Evolutionary conservation across 345 rosid genomes (phyloP), one percentile per base, ranked within the genome.

Genomic region (Gynandropsis gynandra): DNA sequence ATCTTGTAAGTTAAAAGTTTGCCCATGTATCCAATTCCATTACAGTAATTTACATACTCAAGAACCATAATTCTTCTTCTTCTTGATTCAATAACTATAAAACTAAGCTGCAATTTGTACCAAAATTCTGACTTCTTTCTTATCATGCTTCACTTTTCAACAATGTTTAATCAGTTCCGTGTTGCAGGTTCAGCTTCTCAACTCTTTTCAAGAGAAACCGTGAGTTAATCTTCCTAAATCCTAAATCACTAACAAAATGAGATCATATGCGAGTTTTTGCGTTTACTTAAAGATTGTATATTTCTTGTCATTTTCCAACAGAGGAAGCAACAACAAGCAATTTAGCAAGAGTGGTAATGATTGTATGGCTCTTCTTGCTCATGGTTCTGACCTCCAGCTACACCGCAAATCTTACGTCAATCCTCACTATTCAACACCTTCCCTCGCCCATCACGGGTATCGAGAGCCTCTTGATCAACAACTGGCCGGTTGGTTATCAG

Each of bases 171-270:
- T 42, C 29, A 41, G 51, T 16, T 57, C 16, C 46, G 31, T 45
- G n/a, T 72, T 51, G 68, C 89, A 90, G 98, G 83, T 90, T 90
- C 72, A 87, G 98, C 76, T 80, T 90, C 78, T 83, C 98, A 12
- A 87, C 98, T 6, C 64, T 87, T 60, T 90, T 87, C 68, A 81
- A 77, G 71, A 73, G 70, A 67, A 78, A 87, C 53, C 78, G 98
- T 90, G 76, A 81, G 89, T 65, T 43, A 27, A 42, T 50, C 21
- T 49, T 48, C 39, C 41, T 5, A 24, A 24, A 24, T 5, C 29
- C 29, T 17, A 9, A 7, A 39, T 11, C 1, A 47, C 34, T 39
- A n/a, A n/a, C n/a, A n/a, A n/a, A n/a, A n/a, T n/a, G n/a, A n/a
- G n/a, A n/a, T n/a, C n/a, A n/a, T n/a, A n/a, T n/a, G n/a, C n/a